Conservation (phyloP, 306 rosid genomes). For the Dalbergia cultrata region DNA sequence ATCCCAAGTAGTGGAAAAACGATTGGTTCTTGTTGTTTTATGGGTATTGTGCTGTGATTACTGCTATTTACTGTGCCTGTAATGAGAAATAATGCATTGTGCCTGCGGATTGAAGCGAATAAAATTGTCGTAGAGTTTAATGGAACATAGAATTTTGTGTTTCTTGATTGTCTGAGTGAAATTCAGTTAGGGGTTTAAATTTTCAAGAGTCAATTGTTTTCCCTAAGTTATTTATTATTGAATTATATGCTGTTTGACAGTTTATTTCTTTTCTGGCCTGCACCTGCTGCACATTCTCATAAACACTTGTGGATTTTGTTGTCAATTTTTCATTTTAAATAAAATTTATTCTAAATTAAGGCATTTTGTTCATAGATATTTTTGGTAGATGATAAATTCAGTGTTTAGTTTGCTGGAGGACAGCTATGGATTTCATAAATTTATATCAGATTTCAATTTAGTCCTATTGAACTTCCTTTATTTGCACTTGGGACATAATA, state of each 20-base stretch:
- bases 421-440: conserved; percentile 1
- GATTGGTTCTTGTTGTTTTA: background rate
- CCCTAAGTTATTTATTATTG: background rate
- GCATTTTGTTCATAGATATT: conserved; percentile 34
- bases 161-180: conserved; percentile 10
- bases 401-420: conserved; percentile 34
- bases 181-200: conserved; percentile 17
- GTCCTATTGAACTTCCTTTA: conserved; percentile 19
- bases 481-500: background rate
- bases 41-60: conserved; percentile 14
- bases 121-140: conserved; percentile 8
- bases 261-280: conserved; percentile 24
- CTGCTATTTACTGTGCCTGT: conserved; percentile 7
- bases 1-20: background rate
- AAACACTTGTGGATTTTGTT: background rate
- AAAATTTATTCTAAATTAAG: conserved; percentile 4
- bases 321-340: background rate
- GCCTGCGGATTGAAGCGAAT: conserved; percentile 21
- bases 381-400: conserved; percentile 37
- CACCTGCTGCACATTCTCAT: background rate
- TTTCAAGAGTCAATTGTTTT: conserved; percentile 1
- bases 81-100: conserved; percentile 18
- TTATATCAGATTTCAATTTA: conserved; percentile 30
- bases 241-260: conserved; percentile 31
- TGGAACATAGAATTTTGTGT: background rate